Conservation (phyloP, 371 early-diverging fungal genomes). For the Zancudomyces culisetae region DNA sequence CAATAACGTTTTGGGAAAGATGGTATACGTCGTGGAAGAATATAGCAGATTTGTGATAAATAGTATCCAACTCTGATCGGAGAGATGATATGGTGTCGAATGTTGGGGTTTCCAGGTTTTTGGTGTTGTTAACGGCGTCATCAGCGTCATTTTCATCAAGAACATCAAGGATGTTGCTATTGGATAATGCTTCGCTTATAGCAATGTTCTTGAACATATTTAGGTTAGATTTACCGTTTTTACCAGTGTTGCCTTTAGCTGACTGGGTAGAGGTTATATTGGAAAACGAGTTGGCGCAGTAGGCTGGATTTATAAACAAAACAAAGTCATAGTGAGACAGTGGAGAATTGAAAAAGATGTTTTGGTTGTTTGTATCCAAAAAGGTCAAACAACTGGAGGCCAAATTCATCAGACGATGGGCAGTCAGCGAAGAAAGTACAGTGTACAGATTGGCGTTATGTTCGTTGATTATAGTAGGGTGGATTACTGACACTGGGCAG, state of each 20-base stretch:
- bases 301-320: no score
- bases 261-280: background rate
- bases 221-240: background rate
- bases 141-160: constrained; percentile 9
- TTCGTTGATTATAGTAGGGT: no score
- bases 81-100: constrained; percentile 16
- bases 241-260: background rate
- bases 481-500: no score
- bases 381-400: no score
- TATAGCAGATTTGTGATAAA: constrained; percentile 13
- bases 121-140: no score
- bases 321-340: no score
- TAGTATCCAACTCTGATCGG: constrained; percentile 11
- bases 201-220: background rate
- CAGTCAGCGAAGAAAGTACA: no score
- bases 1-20: constrained; percentile 15
- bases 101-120: constrained; percentile 10
- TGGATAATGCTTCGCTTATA: background rate
- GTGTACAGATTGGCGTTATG: no score
- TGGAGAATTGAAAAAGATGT: no score
- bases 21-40: constrained; percentile 15
- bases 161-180: background rate
- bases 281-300: background rate
- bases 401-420: no score
- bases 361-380: no score